Evolutionary conservation across 2,329 filamentous ascomycete species (phyloP).

Genomic region (Claviceps sorghi): DNA sequence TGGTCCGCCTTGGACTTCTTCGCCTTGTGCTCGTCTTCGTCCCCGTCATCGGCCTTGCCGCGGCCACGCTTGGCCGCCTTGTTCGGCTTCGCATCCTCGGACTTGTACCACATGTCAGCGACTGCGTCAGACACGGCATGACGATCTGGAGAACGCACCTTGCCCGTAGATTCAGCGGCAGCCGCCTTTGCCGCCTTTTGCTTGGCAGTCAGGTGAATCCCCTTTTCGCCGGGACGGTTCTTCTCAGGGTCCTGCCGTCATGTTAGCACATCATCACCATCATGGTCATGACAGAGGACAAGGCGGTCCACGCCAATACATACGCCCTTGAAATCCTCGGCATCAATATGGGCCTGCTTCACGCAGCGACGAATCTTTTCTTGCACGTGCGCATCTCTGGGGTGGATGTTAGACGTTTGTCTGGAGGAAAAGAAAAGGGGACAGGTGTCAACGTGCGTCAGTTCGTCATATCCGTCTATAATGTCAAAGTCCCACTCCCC

Average conservation of each 20-base stretch:
- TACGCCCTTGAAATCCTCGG: conserved; percentile 82
- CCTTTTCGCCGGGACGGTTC: conserved; percentile 53
- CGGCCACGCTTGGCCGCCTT: conserved; percentile 21
- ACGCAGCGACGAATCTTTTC: conserved; percentile 61
- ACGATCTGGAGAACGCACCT: conserved; percentile 7
- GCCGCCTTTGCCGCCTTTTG: conserved; percentile 22
- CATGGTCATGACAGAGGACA: not conserved
- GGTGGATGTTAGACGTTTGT: conserved; percentile 6
- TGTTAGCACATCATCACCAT: not conserved
- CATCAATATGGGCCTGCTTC: conserved; percentile 63
- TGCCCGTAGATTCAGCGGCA: conserved; percentile 12
- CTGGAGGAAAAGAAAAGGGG: not conserved
- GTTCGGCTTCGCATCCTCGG: conserved; percentile 12
- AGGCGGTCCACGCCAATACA: conserved; percentile 20
- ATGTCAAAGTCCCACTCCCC: conserved; percentile 44
- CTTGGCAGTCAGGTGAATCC: conserved; percentile 38
- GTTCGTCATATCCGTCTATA: conserved; percentile 70
- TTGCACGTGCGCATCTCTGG: conserved; percentile 44
- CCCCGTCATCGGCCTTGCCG: conserved; percentile 19
- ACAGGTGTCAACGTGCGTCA: conserved; percentile 29
- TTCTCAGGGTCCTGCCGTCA: conserved; percentile 52
- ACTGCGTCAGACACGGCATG: not conserved
- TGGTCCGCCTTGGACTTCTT: too few species aligned
- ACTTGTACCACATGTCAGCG: conserved; percentile 4
- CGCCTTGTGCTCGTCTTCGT: conserved; percentile 20